Conservation (phyloP, 495 filamentous ascomycete species). For the Podospora appendiculata region DNA sequence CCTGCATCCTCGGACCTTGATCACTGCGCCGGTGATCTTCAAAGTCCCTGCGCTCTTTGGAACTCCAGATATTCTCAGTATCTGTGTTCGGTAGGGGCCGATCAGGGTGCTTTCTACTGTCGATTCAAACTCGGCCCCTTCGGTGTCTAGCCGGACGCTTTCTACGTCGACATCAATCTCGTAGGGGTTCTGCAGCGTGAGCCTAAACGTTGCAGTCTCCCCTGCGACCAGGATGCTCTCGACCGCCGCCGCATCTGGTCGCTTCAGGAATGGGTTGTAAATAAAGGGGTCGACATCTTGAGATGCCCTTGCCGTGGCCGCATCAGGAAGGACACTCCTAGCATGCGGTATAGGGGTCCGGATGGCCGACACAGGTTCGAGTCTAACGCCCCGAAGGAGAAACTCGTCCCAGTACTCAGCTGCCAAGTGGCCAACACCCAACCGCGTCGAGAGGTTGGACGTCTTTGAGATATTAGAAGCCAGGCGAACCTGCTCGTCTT, state of each 20-base stretch:
- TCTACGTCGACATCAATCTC: conserved; percentile 90
- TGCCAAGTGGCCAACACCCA: conserved; percentile 60
- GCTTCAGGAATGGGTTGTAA: conserved; percentile 80
- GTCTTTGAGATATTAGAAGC: conserved; percentile 79
- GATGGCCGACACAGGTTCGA: conserved; percentile 42
- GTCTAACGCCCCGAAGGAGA: conserved; percentile 70
- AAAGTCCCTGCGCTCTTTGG: conserved; percentile 59
- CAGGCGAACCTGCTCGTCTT: conserved; percentile 79
- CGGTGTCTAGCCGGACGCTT: conserved; percentile 62
- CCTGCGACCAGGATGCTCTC: conserved; percentile 67
- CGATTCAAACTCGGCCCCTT: conserved; percentile 63
- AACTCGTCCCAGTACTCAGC: conserved; percentile 97
- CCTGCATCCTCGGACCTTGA: conserved; percentile 73
- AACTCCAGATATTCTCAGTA: conserved; percentile 61
- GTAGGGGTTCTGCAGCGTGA: conserved; percentile 88
- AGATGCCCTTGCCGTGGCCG: conserved; percentile 41
- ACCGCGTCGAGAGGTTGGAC: conserved; percentile 59
- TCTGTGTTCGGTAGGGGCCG: conserved; percentile 72
- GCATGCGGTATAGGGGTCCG: conserved; percentile 62
- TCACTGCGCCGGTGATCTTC: conserved; percentile 67
- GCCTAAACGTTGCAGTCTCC: conserved; percentile 65
- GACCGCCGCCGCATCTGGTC: conserved; percentile 43
- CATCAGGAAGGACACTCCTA: conserved; percentile 61
- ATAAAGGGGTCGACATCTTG: conserved; percentile 77
- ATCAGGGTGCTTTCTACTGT: conserved; percentile 57